Evolutionary conservation across 139 green algal species (phyloP).

Genomic region (Chlamydomonas sp.): DNA sequence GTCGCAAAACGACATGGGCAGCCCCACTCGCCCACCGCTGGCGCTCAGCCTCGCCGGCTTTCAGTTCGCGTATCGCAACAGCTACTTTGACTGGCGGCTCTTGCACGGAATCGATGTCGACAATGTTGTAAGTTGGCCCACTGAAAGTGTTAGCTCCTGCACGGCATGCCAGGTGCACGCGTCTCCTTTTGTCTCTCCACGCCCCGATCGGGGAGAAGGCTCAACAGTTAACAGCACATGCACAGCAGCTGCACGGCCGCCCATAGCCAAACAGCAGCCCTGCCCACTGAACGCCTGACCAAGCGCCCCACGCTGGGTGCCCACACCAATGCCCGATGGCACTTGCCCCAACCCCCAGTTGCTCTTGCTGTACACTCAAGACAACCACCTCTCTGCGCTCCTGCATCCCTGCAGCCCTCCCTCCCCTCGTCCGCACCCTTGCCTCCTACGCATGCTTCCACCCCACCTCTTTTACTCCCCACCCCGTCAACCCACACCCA

Average conservation of each 20-base stretch:
- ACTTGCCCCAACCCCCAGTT: not conserved
- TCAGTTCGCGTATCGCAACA: conserved; percentile 35
- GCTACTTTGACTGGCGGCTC: conserved; percentile 65
- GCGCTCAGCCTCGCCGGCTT: conserved; percentile 48
- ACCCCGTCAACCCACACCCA: not conserved
- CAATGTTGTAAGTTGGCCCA: conserved; percentile 46
- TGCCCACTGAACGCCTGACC: not conserved
- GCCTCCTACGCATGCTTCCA: not conserved
- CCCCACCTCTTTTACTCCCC: not conserved
- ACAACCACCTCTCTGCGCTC: not conserved
- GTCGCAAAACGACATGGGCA: no score
- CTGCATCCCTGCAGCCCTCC: not conserved
- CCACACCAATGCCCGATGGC: no score
- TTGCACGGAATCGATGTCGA: conserved; percentile 72
- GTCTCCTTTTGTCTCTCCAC: not conserved
- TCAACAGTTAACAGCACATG: not conserved
- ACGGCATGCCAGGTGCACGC: not conserved
- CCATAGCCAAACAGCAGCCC: not conserved
- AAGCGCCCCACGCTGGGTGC: not conserved
- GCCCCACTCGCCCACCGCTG: not conserved
- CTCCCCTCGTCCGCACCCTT: not conserved
- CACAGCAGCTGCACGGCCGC: not conserved
- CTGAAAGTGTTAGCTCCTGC: not conserved
- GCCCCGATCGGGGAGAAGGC: not conserved
- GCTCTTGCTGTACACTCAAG: not conserved